A percentile compares a stretch with the other conserved stretches of the same genome.
Conservation (phyloP, 148 eudicot species). For the Hydrangea macrophylla region DNA sequence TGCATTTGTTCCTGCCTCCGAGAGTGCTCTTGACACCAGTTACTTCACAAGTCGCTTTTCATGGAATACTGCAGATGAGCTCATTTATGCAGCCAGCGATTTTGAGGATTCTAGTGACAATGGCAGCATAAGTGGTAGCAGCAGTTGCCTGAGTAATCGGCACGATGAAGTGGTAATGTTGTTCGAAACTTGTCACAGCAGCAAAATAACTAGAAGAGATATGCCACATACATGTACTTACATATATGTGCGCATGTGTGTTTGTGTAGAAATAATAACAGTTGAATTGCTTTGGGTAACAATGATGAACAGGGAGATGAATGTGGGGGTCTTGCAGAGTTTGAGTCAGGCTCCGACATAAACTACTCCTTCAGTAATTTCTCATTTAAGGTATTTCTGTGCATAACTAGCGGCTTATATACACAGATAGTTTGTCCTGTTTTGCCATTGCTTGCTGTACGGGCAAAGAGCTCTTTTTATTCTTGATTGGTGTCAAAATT, state of each 20-base stretch:
- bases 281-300: neutral
- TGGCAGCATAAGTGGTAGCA: constrained; percentile 78
- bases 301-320: constrained; percentile 69
- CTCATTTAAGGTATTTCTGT: constrained; percentile 79
- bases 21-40: constrained; percentile 87
- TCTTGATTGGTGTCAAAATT: no score
- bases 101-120: constrained; percentile 80
- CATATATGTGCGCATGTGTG: no score
- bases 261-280: neutral
- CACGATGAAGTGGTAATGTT: constrained; percentile 77
- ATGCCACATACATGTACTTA: no score
- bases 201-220: neutral
- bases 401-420: neutral
- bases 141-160: constrained; percentile 72
- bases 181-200: neutral
- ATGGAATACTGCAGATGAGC: constrained; percentile 91
- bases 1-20: constrained; percentile 96
- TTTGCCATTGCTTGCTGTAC: neutral
- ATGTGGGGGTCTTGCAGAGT: constrained; percentile 63
- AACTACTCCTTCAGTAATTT: constrained; percentile 96
- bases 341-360: constrained; percentile 61
- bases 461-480: no score
- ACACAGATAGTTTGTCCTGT: neutral
- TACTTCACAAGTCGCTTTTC: constrained; percentile 91
- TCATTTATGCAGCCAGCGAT: constrained; percentile 64